Evolutionary conservation across 2,329 filamentous ascomycete species (phyloP).

Genomic region (Claviceps cyperi): DNA sequence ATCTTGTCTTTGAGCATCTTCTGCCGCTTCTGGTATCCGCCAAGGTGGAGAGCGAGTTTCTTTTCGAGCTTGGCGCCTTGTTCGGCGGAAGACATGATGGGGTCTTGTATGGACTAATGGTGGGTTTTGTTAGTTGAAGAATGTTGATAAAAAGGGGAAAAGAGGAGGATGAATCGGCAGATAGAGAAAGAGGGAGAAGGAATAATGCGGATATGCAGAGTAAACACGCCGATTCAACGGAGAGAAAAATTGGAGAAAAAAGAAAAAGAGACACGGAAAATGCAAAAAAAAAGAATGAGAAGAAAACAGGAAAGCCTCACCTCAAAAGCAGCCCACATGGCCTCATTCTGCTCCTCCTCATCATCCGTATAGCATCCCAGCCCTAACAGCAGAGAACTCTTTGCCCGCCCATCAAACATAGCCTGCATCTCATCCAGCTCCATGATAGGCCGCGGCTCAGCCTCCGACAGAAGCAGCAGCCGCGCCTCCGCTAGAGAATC

Average conservation of each 20-base stretch:
- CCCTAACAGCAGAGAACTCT: slow-evolving; percentile 53
- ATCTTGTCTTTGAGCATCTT: slow-evolving; percentile 73
- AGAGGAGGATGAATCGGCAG: not conserved
- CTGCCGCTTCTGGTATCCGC: slow-evolving; percentile 78
- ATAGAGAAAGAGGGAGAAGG: not conserved
- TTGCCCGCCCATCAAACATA: slow-evolving; percentile 38
- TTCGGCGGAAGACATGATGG: slow-evolving; percentile 60
- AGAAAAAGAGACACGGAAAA: not conserved
- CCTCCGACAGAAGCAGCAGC: slow-evolving; percentile 61
- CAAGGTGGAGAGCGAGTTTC: slow-evolving; percentile 75
- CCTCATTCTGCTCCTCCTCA: slow-evolving; percentile 48
- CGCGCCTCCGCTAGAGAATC: slow-evolving; percentile 58
- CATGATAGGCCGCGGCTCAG: slow-evolving; percentile 31
- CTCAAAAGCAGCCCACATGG: slow-evolving; percentile 60
- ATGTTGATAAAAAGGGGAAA: not conserved
- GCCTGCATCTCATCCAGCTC: slow-evolving; percentile 37
- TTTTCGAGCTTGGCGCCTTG: slow-evolving; percentile 81
- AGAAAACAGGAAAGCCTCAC: slow-evolving; percentile 28
- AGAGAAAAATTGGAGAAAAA: not conserved
- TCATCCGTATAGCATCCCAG: slow-evolving; percentile 69
- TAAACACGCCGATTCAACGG: too few relatives aligned
- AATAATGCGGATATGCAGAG: too few relatives aligned
- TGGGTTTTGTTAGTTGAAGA: not conserved
- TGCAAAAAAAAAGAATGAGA: not conserved
- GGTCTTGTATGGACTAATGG: slow-evolving; percentile 51